Percentiles rank a stretch among this genome's conserved stretches.
Evolutionary conservation across 495 filamentous ascomycete species (phyloP).

Genomic region (Penicillium robsamsonii): DNA sequence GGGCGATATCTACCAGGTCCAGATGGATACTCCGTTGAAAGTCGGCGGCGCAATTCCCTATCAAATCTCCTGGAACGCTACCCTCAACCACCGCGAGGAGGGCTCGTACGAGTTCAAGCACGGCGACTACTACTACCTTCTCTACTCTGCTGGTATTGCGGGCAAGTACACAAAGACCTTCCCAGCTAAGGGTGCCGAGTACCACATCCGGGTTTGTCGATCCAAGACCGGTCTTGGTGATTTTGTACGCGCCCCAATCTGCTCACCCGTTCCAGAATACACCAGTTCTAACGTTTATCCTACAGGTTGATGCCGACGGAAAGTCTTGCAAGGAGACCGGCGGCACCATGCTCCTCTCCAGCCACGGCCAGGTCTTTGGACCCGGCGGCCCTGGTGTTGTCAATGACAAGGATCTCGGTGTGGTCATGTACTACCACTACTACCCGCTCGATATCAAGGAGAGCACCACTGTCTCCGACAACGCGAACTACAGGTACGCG

Average conservation of each 20-base stretch:
- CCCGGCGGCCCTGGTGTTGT: conserved; percentile 65
- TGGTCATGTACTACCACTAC: conserved; percentile 73
- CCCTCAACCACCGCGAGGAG: conserved; percentile 56
- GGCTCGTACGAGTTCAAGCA: conserved; percentile 56
- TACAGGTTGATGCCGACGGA: conserved; percentile 56
- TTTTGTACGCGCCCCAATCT: conserved; percentile 47
- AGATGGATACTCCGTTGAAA: conserved; percentile 47
- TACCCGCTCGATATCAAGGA: conserved; percentile 45
- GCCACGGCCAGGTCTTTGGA: conserved; percentile 63
- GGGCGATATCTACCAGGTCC: conserved; percentile 62
- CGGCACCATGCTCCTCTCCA: conserved; percentile 61
- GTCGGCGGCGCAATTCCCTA: conserved; percentile 33
- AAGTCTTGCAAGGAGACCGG: conserved; percentile 55
- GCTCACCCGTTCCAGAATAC: background rate
- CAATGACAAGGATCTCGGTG: conserved; percentile 41
- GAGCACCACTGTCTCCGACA: conserved; percentile 47
- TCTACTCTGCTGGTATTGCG: conserved; percentile 62
- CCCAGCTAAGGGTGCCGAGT: conserved; percentile 60
- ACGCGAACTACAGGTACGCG: conserved; percentile 60
- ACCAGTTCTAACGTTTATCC: conserved; percentile 1
- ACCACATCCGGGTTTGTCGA: conserved; percentile 64
- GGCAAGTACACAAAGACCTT: conserved; percentile 51
- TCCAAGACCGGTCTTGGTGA: conserved; percentile 49
- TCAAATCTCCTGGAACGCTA: conserved; percentile 56
- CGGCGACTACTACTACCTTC: conserved; percentile 61